Conservation (phyloP, 2,329 filamentous ascomycete species). For the Fusarium sp. region DNA sequence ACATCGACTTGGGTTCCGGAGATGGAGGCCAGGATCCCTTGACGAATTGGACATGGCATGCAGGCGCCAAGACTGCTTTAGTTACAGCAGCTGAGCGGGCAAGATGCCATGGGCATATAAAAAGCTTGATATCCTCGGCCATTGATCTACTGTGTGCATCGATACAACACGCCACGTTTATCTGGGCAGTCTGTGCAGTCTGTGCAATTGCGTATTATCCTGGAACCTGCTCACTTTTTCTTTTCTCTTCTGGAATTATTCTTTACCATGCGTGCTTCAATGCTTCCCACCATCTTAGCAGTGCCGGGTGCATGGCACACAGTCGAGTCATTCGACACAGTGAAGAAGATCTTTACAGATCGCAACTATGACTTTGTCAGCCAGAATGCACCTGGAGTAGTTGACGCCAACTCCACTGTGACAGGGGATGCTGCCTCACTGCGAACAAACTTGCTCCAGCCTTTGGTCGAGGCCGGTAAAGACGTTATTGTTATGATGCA, state of each 20-base stretch:
- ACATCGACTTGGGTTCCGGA: too few relatives aligned
- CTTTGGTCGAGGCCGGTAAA: conserved; percentile 31
- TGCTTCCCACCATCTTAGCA: conserved; percentile 27
- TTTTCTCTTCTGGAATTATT: too few relatives aligned
- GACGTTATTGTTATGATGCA: conserved; percentile 41
- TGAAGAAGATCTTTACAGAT: background rate
- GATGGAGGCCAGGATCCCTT: too few relatives aligned
- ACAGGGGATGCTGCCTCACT: conserved; percentile 12
- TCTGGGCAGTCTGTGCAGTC: background rate
- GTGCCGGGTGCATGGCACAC: conserved; percentile 42
- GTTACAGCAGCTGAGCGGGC: background rate
- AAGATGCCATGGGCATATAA: background rate
- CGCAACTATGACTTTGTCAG: conserved; percentile 10
- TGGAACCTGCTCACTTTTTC: too few relatives aligned
- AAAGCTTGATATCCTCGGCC: background rate
- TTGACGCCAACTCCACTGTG: background rate
- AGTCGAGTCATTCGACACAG: background rate
- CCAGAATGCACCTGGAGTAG: conserved; percentile 6
- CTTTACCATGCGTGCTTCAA: background rate
- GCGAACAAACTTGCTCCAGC: conserved; percentile 2
- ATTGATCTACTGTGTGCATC: background rate
- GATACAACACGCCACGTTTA: background rate
- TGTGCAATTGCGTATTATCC: background rate
- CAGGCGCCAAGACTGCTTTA: too few relatives aligned
- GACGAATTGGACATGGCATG: too few relatives aligned